Evolutionary conservation across 1,284 basidiomycete genomes (phyloP), one percentile per base, ranked within the genome.

Genomic region (Puccinia hordei): DNA sequence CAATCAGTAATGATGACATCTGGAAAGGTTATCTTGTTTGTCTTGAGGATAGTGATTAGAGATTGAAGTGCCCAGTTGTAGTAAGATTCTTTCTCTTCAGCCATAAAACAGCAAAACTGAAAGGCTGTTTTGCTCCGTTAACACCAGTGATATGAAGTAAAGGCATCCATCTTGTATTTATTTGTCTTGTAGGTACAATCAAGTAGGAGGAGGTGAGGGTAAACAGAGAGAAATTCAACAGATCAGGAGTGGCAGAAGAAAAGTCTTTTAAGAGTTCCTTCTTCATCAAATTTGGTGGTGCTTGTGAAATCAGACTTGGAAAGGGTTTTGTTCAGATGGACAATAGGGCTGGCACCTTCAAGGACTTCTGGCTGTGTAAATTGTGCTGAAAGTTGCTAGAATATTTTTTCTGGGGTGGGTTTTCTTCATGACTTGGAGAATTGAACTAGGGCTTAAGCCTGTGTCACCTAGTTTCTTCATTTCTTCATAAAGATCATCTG

Each of bases 101-200:
- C 66, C 9, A 69, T 27, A 15, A 69, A 69, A 51, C 66, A 69
- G 27, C 44, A 3, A 51, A 3, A 51, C 24, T 69, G 30, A 69
- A 69, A 17, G 44, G 15, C 22, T 69, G 49, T 12, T 69, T 51
- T 17, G 66, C 19, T 9, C 66, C 66, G 0, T 4, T 51, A 5
- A 69, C 10, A 5, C 66, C 66, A 33, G 66, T 1, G 5, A 69
- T 51, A 15, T 69, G 66, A 13, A 69, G 44, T 3, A 69, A 22
- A 0, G 66, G 66, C 24, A 69, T 69, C 9, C 44, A n/a, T n/a
- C n/a, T n/a, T 24, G 66, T 30, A 51, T n/a, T 69, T 69, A 22
- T 69, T 69, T 1, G 66, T 69, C 30, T 69, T 69, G 30, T 69
- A 69, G 24, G 44, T 69, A 15, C 66, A 69, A 17, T 51, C 44